A percentile compares a stretch with the other conserved stretches of the same genome.
Evolutionary conservation across 192 early-diverging fungal species (phyloP).

Genomic region (Umbelopsis sp.): DNA sequence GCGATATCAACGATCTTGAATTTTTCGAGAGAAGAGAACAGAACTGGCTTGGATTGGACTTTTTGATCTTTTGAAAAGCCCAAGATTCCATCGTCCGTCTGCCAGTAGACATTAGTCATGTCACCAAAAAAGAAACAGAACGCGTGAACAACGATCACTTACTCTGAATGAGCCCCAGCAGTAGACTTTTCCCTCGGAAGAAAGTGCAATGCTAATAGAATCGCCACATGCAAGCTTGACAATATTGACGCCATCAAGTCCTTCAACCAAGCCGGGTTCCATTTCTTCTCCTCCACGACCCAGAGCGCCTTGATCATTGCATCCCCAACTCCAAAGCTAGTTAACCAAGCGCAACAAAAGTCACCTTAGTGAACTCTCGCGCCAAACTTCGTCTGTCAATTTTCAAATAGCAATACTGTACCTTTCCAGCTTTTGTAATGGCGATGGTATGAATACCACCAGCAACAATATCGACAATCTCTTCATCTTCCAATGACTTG

Average conservation of each 20-base stretch:
- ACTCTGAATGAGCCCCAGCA: conserved; percentile 84
- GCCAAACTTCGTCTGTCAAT: not conserved
- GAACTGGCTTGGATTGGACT: conserved; percentile 61
- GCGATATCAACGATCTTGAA: conserved; percentile 75
- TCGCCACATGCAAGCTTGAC: conserved; percentile 84
- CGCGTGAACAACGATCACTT: conserved; percentile 8
- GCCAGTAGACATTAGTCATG: conserved; percentile 18
- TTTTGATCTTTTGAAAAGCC: conserved; percentile 72
- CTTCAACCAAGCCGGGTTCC: conserved; percentile 65
- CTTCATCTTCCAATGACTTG: conserved; percentile 63
- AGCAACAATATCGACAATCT: conserved; percentile 77
- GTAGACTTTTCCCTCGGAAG: conserved; percentile 78
- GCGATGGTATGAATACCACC: conserved; percentile 92
- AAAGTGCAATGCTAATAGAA: conserved; percentile 78
- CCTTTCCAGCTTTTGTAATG: conserved; percentile 71
- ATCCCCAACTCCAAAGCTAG: conserved; percentile 91
- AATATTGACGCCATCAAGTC: conserved; percentile 72
- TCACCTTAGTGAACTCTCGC: not conserved
- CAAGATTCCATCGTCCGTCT: conserved; percentile 82
- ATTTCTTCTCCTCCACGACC: conserved; percentile 72
- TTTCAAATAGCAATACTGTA: conserved; percentile 26
- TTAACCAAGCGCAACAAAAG: no score
- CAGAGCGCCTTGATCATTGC: conserved; percentile 92
- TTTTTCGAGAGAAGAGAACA: conserved; percentile 56
- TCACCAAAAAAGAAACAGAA: not conserved